A percentile compares a stretch with the other conserved stretches of the same genome.
Conservation (phyloP, 163 green algal genomes). For the Prototheca cutis region DNA sequence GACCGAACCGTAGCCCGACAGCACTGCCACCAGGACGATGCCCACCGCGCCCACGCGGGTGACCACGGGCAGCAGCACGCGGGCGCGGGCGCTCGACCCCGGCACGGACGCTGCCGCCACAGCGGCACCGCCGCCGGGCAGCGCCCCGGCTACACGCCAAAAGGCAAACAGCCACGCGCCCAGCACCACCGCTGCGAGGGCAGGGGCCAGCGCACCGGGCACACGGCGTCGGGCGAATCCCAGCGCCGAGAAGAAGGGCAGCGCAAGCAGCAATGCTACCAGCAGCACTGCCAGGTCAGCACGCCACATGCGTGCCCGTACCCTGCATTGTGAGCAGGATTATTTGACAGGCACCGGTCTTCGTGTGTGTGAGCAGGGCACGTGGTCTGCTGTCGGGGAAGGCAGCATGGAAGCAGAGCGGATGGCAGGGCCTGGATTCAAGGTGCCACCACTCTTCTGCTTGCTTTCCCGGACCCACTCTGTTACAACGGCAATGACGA, state of each 20-base stretch:
- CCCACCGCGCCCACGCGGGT: constrained; percentile 78
- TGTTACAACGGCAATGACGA: too few species aligned
- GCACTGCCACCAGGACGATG: constrained; percentile 80
- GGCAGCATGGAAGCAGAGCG: too few species aligned
- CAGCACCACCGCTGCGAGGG: constrained; percentile 25
- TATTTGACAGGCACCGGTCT: too few species aligned
- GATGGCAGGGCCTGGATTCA: too few species aligned
- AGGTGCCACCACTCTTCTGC: too few species aligned
- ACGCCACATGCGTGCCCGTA: constrained; percentile 50
- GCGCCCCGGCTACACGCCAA: constrained; percentile 41
- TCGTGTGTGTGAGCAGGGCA: too few species aligned
- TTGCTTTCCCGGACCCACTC: too few species aligned
- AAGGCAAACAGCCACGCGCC: constrained; percentile 50
- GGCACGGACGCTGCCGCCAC: too few species aligned
- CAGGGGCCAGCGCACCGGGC: background rate
- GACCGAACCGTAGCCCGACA: constrained; percentile 85
- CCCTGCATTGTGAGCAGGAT: constrained; percentile 34
- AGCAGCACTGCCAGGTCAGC: constrained; percentile 56
- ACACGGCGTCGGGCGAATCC: background rate
- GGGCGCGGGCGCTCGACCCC: too few species aligned
- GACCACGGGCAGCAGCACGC: constrained; percentile 22
- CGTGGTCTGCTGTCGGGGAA: too few species aligned
- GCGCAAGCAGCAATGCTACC: constrained; percentile 57
- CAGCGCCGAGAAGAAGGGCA: constrained; percentile 46
- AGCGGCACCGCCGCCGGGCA: background rate